Evolutionary conservation across 108 stramenopile species (phyloP).

Genomic region (Epithemia pelagica): DNA sequence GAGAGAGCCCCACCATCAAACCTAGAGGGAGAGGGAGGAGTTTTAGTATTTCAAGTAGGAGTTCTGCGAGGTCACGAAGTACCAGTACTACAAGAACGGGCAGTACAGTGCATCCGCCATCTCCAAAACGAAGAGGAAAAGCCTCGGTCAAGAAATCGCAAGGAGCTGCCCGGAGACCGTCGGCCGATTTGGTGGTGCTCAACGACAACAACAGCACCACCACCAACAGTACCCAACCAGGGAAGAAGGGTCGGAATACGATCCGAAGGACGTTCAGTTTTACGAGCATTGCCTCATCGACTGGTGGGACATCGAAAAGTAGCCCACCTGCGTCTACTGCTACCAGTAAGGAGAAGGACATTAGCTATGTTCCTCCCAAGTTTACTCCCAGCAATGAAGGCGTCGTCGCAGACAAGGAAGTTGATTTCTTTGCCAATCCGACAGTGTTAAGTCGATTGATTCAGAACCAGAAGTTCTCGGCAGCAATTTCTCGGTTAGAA

Average conservation of each 20-base stretch:
- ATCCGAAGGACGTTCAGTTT: neutral
- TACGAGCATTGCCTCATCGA: neutral
- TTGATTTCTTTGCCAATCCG: constrained; percentile 8
- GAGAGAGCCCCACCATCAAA: neutral
- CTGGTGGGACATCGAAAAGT: neutral
- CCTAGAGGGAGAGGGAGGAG: neutral
- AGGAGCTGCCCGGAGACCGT: too few relatives aligned
- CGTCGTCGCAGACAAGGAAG: neutral
- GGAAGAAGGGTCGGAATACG: too few relatives aligned
- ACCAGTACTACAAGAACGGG: neutral
- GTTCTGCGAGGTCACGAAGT: neutral
- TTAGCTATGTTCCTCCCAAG: neutral
- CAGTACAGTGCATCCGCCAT: too few relatives aligned
- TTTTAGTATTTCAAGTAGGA: neutral
- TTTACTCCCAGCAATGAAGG: neutral
- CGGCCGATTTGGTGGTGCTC: too few relatives aligned
- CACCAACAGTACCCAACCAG: too few relatives aligned
- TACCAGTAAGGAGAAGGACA: neutral
- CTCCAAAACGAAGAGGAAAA: too few relatives aligned
- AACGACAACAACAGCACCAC: too few relatives aligned
- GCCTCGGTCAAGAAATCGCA: too few relatives aligned
- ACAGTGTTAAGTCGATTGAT: constrained; percentile 14
- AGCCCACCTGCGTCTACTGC: neutral
- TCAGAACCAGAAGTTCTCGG: constrained; percentile 1
- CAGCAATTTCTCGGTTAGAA: constrained; percentile 4